Evolutionary conservation across 140 eudicot species (phyloP).

Genomic region (Anethum foeniculum): DNA sequence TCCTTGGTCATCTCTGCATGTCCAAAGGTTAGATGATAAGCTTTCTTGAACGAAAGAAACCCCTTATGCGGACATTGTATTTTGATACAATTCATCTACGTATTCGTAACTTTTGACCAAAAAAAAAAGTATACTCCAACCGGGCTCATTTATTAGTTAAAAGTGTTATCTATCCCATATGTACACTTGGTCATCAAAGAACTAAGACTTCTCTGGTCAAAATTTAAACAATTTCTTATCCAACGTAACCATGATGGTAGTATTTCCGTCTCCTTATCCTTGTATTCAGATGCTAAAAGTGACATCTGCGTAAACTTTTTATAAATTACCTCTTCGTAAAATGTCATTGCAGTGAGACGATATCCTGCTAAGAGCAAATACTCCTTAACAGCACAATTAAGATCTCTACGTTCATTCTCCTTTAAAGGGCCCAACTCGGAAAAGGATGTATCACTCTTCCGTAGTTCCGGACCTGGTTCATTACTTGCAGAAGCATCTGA

Average conservation of each 20-base stretch:
- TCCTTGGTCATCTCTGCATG: too few relatives aligned
- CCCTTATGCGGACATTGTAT: too few relatives aligned
- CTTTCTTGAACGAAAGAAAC: too few relatives aligned
- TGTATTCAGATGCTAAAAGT: neutral
- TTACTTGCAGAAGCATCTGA: constrained; percentile 40
- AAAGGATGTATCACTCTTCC: constrained; percentile 42
- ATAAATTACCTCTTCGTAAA: constrained; percentile 76
- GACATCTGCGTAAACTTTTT: neutral
- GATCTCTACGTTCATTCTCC: constrained; percentile 80
- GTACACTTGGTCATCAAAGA: neutral
- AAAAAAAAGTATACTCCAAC: neutral
- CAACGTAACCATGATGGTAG: neutral
- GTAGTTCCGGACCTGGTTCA: constrained; percentile 37
- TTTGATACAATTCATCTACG: too few relatives aligned
- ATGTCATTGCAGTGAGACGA: constrained; percentile 98
- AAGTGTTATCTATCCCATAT: neutral
- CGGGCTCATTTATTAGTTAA: neutral
- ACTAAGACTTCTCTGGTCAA: neutral
- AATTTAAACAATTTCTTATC: neutral
- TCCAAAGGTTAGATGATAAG: too few relatives aligned
- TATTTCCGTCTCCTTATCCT: neutral
- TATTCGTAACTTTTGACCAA: too few relatives aligned
- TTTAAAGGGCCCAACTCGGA: constrained; percentile 87
- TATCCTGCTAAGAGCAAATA: constrained; percentile 91
- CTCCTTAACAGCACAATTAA: constrained; percentile 94